Evolutionary conservation across 495 filamentous ascomycete species (phyloP).

Genomic region (Aspergillus saccharolyticus): DNA sequence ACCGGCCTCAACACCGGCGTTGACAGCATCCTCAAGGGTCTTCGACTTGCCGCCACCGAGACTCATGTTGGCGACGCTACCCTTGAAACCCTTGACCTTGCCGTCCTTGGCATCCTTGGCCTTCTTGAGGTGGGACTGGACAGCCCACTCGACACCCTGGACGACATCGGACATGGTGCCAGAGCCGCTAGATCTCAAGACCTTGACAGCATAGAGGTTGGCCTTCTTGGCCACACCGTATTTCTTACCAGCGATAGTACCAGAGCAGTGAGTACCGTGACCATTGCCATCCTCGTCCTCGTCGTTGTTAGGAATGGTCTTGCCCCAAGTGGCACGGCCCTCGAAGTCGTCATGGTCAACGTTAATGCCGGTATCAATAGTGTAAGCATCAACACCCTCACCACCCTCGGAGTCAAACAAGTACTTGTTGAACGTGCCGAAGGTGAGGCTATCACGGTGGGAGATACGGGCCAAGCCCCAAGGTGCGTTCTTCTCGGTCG

Average conservation of each 20-base stretch:
- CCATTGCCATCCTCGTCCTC: slow-evolving; percentile 93
- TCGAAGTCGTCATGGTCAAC: slow-evolving; percentile 92
- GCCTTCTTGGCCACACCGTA: slow-evolving; percentile 99
- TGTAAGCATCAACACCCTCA: slow-evolving; percentile 97
- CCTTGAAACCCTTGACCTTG: slow-evolving; percentile 91
- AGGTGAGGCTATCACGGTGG: slow-evolving; percentile 78
- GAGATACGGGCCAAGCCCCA: slow-evolving; percentile 99
- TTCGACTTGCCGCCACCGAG: slow-evolving; percentile 93
- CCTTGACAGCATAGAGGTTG: slow-evolving; percentile 93
- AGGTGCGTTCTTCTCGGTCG: slow-evolving; percentile 81
- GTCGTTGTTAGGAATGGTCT: slow-evolving; percentile 85
- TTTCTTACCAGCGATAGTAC: slow-evolving; percentile 95
- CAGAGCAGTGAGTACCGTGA: slow-evolving; percentile 99
- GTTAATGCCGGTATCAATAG: slow-evolving; percentile 98
- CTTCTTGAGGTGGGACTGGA: slow-evolving; percentile 67
- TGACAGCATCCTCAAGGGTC: slow-evolving; percentile 86
- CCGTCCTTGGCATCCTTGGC: slow-evolving; percentile 71
- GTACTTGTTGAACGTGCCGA: slow-evolving; percentile 97
- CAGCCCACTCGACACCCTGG: slow-evolving; percentile 96
- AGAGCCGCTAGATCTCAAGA: slow-evolving; percentile 93
- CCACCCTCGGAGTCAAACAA: slow-evolving; percentile 85
- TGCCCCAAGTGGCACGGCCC: slow-evolving; percentile 91
- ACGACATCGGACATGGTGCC: slow-evolving; percentile 98
- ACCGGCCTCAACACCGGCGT: slow-evolving; percentile 84
- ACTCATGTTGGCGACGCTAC: slow-evolving; percentile 98